Base-by-base conservation (phyloP, 371 early-diverging fungal genomes). In the Spiromyces aspiralis region DNA sequence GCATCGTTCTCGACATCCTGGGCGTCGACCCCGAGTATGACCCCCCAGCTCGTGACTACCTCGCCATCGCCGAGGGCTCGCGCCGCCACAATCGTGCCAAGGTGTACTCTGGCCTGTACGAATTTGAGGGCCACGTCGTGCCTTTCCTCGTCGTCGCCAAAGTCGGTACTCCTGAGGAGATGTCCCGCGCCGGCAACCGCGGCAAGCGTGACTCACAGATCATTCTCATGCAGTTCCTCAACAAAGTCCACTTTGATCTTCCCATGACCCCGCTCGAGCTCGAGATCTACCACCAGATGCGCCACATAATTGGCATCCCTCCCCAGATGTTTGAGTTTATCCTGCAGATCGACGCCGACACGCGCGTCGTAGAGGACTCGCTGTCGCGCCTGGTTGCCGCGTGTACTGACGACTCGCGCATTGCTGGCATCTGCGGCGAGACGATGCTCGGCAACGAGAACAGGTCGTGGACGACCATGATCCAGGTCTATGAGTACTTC, bases 121-220 rank as follows among this genome's bases (percentile, higher is more conserved):
- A 88, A 57, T 79, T 79, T 52, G 82, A 79, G 53, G 94, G 87
- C 6, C 88, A 87, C 49, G 77, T 83, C 24, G 85, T 93, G 4
- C 95, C 96, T 0, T 95, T 86, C 56, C 74, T 98, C 51, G 90
- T 96, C 0, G 81, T 98, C 4, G 90, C 86, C 64, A 98, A 98
- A 76, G 80, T 83, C 25, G 98, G 98, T 53, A 80, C 78, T 35
- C 79, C 82, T 0, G 74, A 74, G 10, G 87, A 87, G 57, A 75
- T 76, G 47, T 73, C 76, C 47, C 85, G 83, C 59, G 80, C 90
- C 21, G 96, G 95, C 25, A 99, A 99, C 67, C 74, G 99, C 45
- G 99, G 99, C 54, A 99, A 99, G 74, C 86, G 99, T 60, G 99
- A 99, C 73, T 91, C 95, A 26, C 99, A 99, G 74, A 82, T 99